Evolutionary conservation across 1,284 basidiomycete genomes (phyloP), one percentile per base, ranked within the genome.

Genomic region (Boletus sp.): DNA sequence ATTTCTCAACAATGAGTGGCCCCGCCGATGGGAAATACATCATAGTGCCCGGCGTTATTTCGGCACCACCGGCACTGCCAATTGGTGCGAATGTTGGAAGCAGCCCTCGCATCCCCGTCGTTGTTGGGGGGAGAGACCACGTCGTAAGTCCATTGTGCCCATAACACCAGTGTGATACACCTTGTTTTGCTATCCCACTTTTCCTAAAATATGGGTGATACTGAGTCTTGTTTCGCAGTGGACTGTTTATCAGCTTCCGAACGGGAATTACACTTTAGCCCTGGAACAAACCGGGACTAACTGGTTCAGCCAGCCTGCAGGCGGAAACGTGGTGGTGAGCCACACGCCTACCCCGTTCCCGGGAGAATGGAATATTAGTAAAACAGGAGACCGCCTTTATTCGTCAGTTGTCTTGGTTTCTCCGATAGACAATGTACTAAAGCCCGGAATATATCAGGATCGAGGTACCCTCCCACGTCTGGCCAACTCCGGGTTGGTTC

Each of bases 201-300:
- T 7, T n/a, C 27, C 25, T 40, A 6, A 27, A n/a, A 19, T 25
- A 21, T 27, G 35, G 47, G 19, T 6, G n/a, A 9, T n/a, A 27
- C 55, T 50, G 47, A 56, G n/a, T 25, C 16, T 25, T 50, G 27
- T 19, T 16, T 50, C 40, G 16, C 14, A 56, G 55, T 56, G 47
- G 55, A 31, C 30, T 14, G 28, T 16, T 16, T 23, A 4, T 1
- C 40, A 28, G 28, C 37, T 50, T 19, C 16, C 17, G 5, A 28
- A 37, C 17, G 47, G 47, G 16, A 50, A 49, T 17, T 50, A 50
- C 23, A 40, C 21, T 38, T 43, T 56, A 25, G 10, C 9, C 55
- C 31, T 56, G 37, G 17, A 40, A 19, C 6, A 49, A 25, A 4
- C 28, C 17, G 28, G 38, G 38, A 11, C 19, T 21, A 40, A 9